Evolutionary conservation across 768 basidiomycete species (phyloP).

Genomic region (Auriscalpium orientale): DNA sequence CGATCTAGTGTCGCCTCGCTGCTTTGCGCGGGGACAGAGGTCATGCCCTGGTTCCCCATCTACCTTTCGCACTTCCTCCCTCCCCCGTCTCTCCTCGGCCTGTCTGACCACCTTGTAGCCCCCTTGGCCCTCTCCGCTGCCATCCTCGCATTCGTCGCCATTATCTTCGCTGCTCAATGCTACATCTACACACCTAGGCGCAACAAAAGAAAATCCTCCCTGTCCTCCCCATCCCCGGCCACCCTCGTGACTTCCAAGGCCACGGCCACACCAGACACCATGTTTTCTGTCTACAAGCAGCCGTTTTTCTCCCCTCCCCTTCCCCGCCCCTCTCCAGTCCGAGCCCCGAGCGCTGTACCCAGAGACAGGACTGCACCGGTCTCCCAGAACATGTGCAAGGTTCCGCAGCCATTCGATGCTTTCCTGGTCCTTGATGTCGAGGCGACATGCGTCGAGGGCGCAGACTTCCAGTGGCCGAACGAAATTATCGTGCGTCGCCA

Average conservation of each 20-base stretch:
- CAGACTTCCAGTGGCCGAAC: slow-evolving; percentile 79
- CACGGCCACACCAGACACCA: background rate
- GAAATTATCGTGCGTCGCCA: slow-evolving; percentile 80
- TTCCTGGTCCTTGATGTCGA: slow-evolving; percentile 90
- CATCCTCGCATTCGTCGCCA: background rate
- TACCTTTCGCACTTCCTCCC: background rate
- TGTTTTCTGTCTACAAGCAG: slow-evolving; percentile 10
- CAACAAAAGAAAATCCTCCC: background rate
- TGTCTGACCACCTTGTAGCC: background rate
- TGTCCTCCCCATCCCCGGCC: background rate
- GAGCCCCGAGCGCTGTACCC: background rate
- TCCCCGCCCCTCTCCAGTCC: background rate
- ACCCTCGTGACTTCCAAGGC: background rate
- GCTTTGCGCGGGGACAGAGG: background rate
- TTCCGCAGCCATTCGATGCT: slow-evolving; percentile 54
- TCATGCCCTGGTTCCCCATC: background rate
- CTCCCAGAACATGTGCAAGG: slow-evolving; percentile 2
- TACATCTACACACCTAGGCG: background rate
- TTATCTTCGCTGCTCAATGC: slow-evolving; percentile 3
- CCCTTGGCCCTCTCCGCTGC: background rate
- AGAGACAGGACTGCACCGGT: background rate
- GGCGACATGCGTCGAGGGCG: slow-evolving; percentile 67
- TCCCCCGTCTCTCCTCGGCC: background rate
- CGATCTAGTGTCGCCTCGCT: background rate
- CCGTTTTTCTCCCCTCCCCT: background rate